Conservation (phyloP, 2,329 filamentous ascomycete genomes). For the Penicillium sp. region DNA sequence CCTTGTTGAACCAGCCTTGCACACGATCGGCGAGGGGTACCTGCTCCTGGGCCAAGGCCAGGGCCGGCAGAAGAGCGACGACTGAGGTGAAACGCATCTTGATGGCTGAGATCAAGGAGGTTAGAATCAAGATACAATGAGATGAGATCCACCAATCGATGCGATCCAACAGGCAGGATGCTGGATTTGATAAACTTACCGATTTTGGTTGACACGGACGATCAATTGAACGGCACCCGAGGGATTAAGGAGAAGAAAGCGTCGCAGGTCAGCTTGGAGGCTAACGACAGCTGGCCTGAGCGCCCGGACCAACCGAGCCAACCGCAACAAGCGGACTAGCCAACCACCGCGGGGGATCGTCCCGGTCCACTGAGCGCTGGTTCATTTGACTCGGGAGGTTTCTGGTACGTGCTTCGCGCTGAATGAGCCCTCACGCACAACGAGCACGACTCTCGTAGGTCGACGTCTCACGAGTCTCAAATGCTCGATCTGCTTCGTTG, state of each 20-base stretch:
- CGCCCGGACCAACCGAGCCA: slow-evolving; percentile 18
- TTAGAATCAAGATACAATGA: slow-evolving; percentile 1
- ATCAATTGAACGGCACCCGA: slow-evolving; percentile 16
- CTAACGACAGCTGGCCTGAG: slow-evolving; percentile 30
- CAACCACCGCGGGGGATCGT: slow-evolving; percentile 10
- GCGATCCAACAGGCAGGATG: slow-evolving; percentile 9
- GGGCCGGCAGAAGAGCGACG: slow-evolving; percentile 44
- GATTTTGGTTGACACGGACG: background rate
- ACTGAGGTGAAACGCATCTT: slow-evolving; percentile 51
- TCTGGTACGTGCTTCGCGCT: background rate
- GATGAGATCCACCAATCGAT: background rate
- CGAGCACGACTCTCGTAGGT: too few relatives aligned
- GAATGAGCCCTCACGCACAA: too few relatives aligned
- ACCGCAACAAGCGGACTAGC: slow-evolving; percentile 8
- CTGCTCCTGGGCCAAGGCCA: slow-evolving; percentile 54
- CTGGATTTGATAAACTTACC: slow-evolving; percentile 1
- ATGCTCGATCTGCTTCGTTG: too few relatives aligned
- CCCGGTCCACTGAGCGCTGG: slow-evolving; percentile 4
- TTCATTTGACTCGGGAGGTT: background rate
- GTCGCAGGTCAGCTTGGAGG: slow-evolving; percentile 12
- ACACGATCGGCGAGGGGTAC: slow-evolving; percentile 45
- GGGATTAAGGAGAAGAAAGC: slow-evolving; percentile 18
- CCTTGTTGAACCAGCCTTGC: slow-evolving; percentile 46
- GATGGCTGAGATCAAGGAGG: slow-evolving; percentile 13
- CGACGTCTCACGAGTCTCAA: too few relatives aligned